Base-by-base conservation (phyloP, 1,139 yeast species). In the Petasospora fabianii region DNA sequence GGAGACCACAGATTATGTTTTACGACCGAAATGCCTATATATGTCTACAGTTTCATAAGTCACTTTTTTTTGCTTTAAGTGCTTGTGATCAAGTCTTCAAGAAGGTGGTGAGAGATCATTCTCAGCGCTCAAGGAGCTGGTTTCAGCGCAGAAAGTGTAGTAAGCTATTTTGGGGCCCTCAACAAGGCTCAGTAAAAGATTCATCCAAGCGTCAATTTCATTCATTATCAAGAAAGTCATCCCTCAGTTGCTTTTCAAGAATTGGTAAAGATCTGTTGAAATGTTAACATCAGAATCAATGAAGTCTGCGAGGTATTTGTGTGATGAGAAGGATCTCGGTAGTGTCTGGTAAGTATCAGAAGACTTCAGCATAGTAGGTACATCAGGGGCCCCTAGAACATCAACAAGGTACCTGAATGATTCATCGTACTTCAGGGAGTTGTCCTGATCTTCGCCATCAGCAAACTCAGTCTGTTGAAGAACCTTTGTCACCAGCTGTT, bases 391-490 rank as follows among this genome's bases (percentile, higher is more conserved):
- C 24, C 46, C 48, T 14, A 59, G 40, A 8, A 56, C 19, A 8
- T 40, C 48, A 1, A 57, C 60, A 14, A 59, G 42, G 31, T 58
- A 59, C 12, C 47, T 46, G 38, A 53, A 59, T 0, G 62, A 58
- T 13, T 55, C 54, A 38, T 56, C 44, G n/a, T 27, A 19, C 12
- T 27, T 28, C 8, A 44, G 12, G 2, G 14, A 20, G 7, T 11
- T 15, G n/a, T 32, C 32, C n/a, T n/a, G n/a, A n/a, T 16, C 21
- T 9, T 35, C 38, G 14, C 19, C 28, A n/a, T 39, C 29, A n/a
- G n/a, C n/a, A n/a, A n/a, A n/a, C n/a, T 20, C 22, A 20, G 24
- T 18, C 12, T 27, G 27, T 8, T 22, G 34, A 11, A 34, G 15
- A 2, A 17, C 34, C 8, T 22, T 17, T 5, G 9, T 22, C 9